Evolutionary conservation across 768 basidiomycete species (phyloP), one percentile per base, ranked within the genome.

Genomic region (Lactarius sanguifluus): DNA sequence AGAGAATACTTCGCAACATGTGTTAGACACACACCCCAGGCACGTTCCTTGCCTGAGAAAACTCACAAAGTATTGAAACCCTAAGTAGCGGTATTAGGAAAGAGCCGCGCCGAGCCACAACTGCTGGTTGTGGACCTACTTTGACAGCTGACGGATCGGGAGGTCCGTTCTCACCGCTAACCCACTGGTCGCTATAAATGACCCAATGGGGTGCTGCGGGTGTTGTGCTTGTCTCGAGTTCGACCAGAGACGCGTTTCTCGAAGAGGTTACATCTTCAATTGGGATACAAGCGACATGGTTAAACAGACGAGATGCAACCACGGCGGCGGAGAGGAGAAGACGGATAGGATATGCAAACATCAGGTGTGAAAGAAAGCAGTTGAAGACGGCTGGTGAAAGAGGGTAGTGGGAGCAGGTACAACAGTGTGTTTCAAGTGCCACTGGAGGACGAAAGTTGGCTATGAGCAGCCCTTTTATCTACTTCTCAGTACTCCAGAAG

Each of bases 131-230:
- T 13, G 10, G 41, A 63, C 73, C 32, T 47, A 80, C 80, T 63
- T 70, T 70, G 55, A 81, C 67, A 30, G 75, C 69, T 5, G 75
- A 72, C 43, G 73, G 72, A 25, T 73, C 61, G 5, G 79, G 80
- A 12, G 79, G 79, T 1, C 79, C 78, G 23, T 76, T 78, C n/a
- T 75, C 70, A 3, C 79, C 78, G 23, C 77, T 72, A n/a, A 76
- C 73, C 64, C 69, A 78, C 70, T 74, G 70, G 68, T 81, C 79
- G 59, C 74, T 75, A 62, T 81, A 79, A 38, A 76, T 72, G 5
- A 81, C 80, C 61, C 77, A 82, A 65, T 77, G 77, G 2, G 81
- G 81, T 3, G 79, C 73, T 10, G 73, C 74, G 2, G 72, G 71
- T 15, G 70, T 64, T 18, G 66, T 54, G 9, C 10, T 38, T 20